phyloP scores from a whole-genome alignment of 2,329 filamentous ascomycete species.

The Aspergillus amoenus region DNA sequence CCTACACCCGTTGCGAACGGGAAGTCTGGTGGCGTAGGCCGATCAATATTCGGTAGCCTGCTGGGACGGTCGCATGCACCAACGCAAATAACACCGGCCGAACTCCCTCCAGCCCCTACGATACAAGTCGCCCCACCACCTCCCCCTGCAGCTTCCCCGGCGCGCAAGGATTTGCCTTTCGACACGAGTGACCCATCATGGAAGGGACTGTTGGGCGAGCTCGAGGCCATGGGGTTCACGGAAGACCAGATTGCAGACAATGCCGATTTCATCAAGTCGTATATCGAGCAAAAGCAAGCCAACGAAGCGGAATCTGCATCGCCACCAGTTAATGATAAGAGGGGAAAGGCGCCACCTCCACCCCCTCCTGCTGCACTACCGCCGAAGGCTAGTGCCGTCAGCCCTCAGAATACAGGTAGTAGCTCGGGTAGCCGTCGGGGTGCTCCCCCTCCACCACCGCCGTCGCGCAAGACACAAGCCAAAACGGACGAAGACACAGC shows the following conservation, averaged over 20 bases:
- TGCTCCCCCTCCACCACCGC: slow-evolving; percentile 60
- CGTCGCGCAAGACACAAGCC: slow-evolving; percentile 46
- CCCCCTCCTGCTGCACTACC: slow-evolving; percentile 56
- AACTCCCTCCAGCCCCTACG: slow-evolving; percentile 25
- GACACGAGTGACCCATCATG: slow-evolving; percentile 63
- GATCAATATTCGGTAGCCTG: slow-evolving; percentile 53
- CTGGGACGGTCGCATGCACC: slow-evolving; percentile 49
- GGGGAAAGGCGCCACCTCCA: slow-evolving; percentile 59
- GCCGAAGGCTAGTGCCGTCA: slow-evolving; percentile 48
- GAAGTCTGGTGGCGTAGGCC: slow-evolving; percentile 47
- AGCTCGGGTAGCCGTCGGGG: slow-evolving; percentile 54
- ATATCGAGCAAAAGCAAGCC: slow-evolving; percentile 64
- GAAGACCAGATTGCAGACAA: slow-evolving; percentile 68
- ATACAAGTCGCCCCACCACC: slow-evolving; percentile 34
- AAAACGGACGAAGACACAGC: slow-evolving; percentile 55
- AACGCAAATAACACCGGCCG: slow-evolving; percentile 24
- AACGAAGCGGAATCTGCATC: slow-evolving; percentile 45
- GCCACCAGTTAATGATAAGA: slow-evolving; percentile 47
- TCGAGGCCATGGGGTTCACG: slow-evolving; percentile 65
- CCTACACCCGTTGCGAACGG: slow-evolving; percentile 43
- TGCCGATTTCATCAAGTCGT: slow-evolving; percentile 67
- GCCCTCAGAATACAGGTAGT: slow-evolving; percentile 62
- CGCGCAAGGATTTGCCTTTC: slow-evolving; percentile 48
- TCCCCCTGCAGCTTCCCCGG: slow-evolving; percentile 27
- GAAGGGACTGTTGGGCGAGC: slow-evolving; percentile 60